Base-by-base conservation (phyloP, 257 asterid species). In the Datura wrightii region DNA sequence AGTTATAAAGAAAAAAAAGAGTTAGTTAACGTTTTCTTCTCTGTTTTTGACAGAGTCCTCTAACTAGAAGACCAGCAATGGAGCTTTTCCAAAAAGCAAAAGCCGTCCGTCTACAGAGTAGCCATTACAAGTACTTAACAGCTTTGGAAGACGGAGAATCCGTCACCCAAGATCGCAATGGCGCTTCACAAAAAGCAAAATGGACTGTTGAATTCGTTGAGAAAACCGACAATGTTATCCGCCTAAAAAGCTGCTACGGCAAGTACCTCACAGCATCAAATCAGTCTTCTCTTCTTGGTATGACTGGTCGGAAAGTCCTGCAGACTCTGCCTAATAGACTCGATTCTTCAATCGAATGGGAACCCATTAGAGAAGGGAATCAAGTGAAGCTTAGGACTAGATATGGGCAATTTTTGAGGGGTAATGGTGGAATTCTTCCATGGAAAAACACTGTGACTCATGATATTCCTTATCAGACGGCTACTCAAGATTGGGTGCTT, bases 291-390 rank as follows among this genome's bases (percentile, higher is more conserved):
- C 86, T 89, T 59, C 82, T 97, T 11, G 80, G 80, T 74, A 88
- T 92, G 94, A 95, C 99, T 1, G 98, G 98, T 8, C 89, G 90
- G n/a, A 94, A 94, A 58, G 99, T 92, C 65, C 62, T 84, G 52
- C 99, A 97, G 90, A 92, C 97, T 16, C 80, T 63, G 11, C 98
- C 99, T 3, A 55, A 53, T 2, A 88, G 96, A 50, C 94, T 95
- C 56, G 98, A 97, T 78, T 92, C 97, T 83, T 97, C 98, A 34
- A 89, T 97, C 53, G 95, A 94, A 87, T 97, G 99, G 99, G 99
- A 97, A 87, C 99, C 99, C 56, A 85, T 97, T 69, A 86, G 86
- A 71, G 96, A 93, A 7, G 93, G 91, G 81, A 89, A 90, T 83
- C 89, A 86, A 78, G 93, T 97, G 8, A 95, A 93, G 97, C 84